These are phyloP conservation scores for Closterium sp. DNA, from an alignment of 139 green algal species.

Conservation along the genomic window DNA sequence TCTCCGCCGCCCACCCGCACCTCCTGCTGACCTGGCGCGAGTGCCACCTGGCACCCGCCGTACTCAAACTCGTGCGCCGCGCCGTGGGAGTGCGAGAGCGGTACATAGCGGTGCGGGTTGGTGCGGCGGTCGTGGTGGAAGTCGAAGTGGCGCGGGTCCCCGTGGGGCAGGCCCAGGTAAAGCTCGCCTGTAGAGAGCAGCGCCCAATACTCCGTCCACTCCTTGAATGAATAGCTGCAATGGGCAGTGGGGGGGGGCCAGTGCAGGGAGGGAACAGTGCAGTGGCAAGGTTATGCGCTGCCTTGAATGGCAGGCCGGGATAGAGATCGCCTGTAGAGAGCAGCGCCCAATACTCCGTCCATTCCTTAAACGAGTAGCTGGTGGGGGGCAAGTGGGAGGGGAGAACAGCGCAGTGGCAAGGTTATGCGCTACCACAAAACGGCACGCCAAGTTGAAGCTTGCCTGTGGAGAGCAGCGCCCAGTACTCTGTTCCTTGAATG, in stretches of 20 bases:
- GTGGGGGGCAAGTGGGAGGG: not conserved
- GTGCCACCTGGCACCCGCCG: conserved; percentile 5
- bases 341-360: conserved; percentile 30
- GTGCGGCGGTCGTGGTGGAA: not conserved
- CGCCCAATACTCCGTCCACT: conserved; percentile 30
- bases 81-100: not conserved
- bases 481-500: conserved; percentile 26
- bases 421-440: not conserved
- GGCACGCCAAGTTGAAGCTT: conserved; percentile 9
- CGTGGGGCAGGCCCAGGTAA: conserved; percentile 12
- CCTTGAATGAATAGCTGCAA: conserved; percentile 21
- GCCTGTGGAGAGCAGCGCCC: conserved; percentile 18
- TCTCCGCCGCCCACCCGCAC: not conserved
- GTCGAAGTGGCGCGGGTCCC: conserved; percentile 21
- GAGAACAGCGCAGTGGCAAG: not conserved
- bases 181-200: conserved; percentile 21
- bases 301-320: not conserved
- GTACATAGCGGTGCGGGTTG: conserved; percentile 25
- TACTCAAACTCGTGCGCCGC: conserved; percentile 13
- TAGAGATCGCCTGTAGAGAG: conserved; percentile 23
- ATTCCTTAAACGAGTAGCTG: conserved; percentile 18
- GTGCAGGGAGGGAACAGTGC: not conserved
- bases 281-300: not conserved
- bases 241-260: not conserved
- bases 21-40: conserved; percentile 5